phyloP scores from a whole-genome alignment of 2,329 filamentous ascomycete genomes.

The Ascochyta rabiei region DNA sequence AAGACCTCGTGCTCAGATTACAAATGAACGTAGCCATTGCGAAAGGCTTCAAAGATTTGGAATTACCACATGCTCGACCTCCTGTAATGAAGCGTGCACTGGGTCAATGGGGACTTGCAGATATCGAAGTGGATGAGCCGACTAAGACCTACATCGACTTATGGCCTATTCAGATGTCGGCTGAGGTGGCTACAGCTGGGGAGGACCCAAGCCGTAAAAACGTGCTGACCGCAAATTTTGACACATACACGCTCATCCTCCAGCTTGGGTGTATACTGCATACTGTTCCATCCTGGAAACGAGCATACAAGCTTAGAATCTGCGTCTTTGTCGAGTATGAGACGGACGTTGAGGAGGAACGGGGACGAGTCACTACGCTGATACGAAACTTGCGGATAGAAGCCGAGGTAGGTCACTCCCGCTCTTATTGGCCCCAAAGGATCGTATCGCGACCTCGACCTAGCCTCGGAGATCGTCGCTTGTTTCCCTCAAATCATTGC shows the following conservation, averaged over 20 bases:
- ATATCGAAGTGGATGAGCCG: slow-evolving; percentile 59
- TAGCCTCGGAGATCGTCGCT: too few species aligned
- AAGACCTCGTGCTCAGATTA: slow-evolving; percentile 77
- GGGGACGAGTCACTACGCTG: slow-evolving; percentile 71
- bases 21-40: slow-evolving; percentile 86
- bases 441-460: too few species aligned
- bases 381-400: slow-evolving; percentile 83
- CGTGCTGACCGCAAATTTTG: slow-evolving; percentile 85
- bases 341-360: slow-evolving; percentile 79
- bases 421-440: neutral
- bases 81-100: slow-evolving; percentile 35
- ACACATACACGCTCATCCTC: slow-evolving; percentile 86
- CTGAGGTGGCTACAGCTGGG: slow-evolving; percentile 69
- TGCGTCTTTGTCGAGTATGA: slow-evolving; percentile 91
- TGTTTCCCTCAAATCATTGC: neutral
- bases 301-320: slow-evolving; percentile 73
- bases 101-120: slow-evolving; percentile 29
- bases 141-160: slow-evolving; percentile 82
- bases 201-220: slow-evolving; percentile 57
- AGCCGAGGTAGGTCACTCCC: slow-evolving; percentile 58
- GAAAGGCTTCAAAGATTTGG: slow-evolving; percentile 77
- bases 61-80: slow-evolving; percentile 63
- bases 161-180: slow-evolving; percentile 94
- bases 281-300: slow-evolving; percentile 81
- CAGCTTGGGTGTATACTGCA: slow-evolving; percentile 84